Evolutionary conservation across 2,329 filamentous ascomycete genomes (phyloP), one percentile per base, ranked within the genome.

Genomic region (Fusarium keratoplasticum): DNA sequence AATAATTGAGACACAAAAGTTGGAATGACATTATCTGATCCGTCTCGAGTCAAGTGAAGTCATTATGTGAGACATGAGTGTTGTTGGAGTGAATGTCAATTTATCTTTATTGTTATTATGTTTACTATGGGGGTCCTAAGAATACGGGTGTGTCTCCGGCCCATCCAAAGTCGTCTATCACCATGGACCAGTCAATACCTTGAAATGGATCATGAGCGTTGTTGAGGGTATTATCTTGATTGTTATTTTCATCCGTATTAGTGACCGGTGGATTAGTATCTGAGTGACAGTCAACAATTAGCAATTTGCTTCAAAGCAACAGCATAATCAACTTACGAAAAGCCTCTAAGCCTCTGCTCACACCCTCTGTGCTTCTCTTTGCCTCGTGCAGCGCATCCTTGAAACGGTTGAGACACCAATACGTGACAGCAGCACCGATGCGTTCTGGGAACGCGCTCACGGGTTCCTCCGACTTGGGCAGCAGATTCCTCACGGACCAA

Each of bases 121-220:
- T 16, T 20, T 16, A 40, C 73, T 73, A 80, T 31, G 78, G 72
- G 18, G 80, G 72, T 14, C 80, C 80, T 25, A 82, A 67, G 20
- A 83, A 77, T 0, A 82, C 74, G 5, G 78, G 70, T 2, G 81
- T 80, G 9, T 80, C 76, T 16, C 77, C 77, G 3, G 75, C 78
- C 86, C 85, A 87, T 67, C 86, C 85, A 75, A 87, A 87, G 54
- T 88, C 86, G 65, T 87, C 85, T 82, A 87, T 84, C 35, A 88
- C 84, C 64, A 86, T 83, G 68, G 84, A 83, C 86, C 86, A 88
- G 76, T 88, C 86, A 44, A 88, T 82, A 52, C 86, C 83, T 60
- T 86, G 84, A 33, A 87, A 80, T 4, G 80, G 78, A 59, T 86
- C 84, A 6, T 80, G 71, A 13, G 61, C 69, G 61, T 60, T 71